phyloP scores from a whole-genome alignment of 148 eudicot genomes.

The Chenopodium berlandieri region DNA sequence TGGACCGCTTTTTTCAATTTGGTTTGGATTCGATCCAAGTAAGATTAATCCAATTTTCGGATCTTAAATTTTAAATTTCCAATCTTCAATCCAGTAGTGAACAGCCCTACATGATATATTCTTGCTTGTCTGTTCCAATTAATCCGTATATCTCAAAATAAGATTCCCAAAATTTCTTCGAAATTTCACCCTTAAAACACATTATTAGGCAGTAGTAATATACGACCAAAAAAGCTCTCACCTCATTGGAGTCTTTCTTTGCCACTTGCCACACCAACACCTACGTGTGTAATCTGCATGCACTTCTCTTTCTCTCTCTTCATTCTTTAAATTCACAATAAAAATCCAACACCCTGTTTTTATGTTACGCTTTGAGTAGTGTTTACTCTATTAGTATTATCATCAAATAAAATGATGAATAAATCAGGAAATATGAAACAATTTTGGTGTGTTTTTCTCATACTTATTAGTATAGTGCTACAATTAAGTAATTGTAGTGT shows the following conservation, averaged over 20 bases:
- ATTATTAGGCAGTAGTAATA: neutral
- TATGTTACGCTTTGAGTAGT: neutral
- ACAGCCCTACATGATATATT: no score
- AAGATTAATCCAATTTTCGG: no score
- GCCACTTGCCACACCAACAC: conserved; percentile 25
- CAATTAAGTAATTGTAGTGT: neutral
- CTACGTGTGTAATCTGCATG: conserved; percentile 54
- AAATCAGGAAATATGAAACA: neutral
- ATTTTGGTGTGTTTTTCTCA: neutral
- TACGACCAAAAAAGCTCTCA: neutral
- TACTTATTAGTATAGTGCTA: neutral
- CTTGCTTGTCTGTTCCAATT: no score
- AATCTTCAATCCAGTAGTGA: no score
- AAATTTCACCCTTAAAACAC: conserved; percentile 12
- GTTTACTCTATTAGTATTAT: neutral
- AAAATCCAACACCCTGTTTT: neutral
- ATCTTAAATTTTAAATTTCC: no score
- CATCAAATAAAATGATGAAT: neutral
- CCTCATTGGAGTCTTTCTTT: neutral
- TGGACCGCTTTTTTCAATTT: no score
- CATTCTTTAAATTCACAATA: neutral
- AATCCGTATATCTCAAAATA: no score
- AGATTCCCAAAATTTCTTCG: neutral
- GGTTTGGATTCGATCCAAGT: no score
- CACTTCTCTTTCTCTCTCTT: conserved; percentile 23